Base-by-base conservation (phyloP, 495 filamentous ascomycete genomes). In the Hypoxylon fuscum region DNA sequence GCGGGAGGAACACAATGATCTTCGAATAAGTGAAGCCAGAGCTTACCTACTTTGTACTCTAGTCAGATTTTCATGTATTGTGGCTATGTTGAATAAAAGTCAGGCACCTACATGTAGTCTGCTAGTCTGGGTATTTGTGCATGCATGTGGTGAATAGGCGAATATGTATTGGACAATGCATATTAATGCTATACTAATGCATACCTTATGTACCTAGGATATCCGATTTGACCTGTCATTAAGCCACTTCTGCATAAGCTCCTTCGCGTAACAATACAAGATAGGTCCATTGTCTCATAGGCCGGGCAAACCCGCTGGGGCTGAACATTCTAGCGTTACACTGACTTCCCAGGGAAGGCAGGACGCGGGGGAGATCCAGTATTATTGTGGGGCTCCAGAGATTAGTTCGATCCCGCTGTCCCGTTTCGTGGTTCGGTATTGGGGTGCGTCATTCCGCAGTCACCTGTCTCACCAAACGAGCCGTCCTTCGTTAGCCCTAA, bases 371-470 rank as follows among this genome's bases (percentile, higher is more conserved):
- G 21, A 25, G 42, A 44, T 11, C 42, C 42, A 44, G 22, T 25
- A n/a, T 21, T 25, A 14, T 14, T 44, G 11, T 4, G 25, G 3
- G 25, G 35, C 15, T 14, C 35, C 35, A 12, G 35, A 38, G 35
- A 38, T 38, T 23, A 44, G 37, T 22, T 44, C 18, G 21, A 44
- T 44, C 22, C 17, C 22, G 40, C 12, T 27, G 12, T 11, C 42
- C 42, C 8, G 29, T n/a, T 45, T 29, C n/a, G 42, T 45, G 23
- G 12, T 20, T 44, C 42, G 42, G 42, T 44, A n/a, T 44, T 44
- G 42, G 12, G 11, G 55, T 56, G 55, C 62, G 62, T 65, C 62
- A 65, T 60, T 38, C 20, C 25, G 12, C 23, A 38, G 45, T 65
- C 62, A 65, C 55, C 38, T 60, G 62, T 51, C 55, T 55, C 21